Percentiles rank a stretch among this genome's conserved stretches.
Conservation (phyloP, 345 rosid species). For the Cardamine resedifolia region DNA sequence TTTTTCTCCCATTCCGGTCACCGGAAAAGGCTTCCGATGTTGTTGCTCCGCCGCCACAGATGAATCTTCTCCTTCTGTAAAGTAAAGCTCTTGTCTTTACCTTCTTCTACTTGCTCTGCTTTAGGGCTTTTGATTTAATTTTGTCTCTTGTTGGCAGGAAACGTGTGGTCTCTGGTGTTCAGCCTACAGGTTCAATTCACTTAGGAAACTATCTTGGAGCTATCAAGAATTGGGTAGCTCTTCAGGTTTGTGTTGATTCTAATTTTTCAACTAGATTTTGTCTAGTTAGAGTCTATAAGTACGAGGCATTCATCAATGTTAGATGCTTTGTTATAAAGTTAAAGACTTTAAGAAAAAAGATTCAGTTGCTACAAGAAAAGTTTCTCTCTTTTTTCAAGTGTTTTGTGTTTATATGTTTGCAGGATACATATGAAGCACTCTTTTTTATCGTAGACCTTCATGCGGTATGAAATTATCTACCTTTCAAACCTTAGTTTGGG, state of each 20-base stretch:
- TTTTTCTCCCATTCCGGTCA: conserved; percentile 1
- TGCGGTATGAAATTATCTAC: conserved; percentile 55
- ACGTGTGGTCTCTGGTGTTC: conserved; percentile 91
- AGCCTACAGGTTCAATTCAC: conserved; percentile 89
- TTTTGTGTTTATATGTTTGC: conserved; percentile 38
- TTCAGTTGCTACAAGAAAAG: conserved; percentile 5
- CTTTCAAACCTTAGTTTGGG: neutral
- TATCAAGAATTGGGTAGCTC: conserved; percentile 77
- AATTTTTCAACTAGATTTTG: neutral
- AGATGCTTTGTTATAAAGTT: neutral
- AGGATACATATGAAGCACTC: conserved; percentile 80
- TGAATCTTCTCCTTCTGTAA: conserved; percentile 18
- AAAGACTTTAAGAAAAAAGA: neutral
- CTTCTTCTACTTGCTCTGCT: neutral
- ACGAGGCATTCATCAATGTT: neutral
- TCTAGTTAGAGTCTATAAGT: neutral
- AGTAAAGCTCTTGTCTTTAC: conserved; percentile 5
- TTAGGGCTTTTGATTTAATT: too few relatives aligned
- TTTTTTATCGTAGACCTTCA: conserved; percentile 87
- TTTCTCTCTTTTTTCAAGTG: neutral
- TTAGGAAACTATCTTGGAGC: conserved; percentile 94
- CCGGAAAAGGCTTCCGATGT: conserved; percentile 28
- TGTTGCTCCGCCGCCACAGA: conserved; percentile 22
- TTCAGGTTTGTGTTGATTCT: conserved; percentile 50
- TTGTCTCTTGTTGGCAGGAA: conserved; percentile 45